These are phyloP conservation scores for Cadophora sp. DNA, from an alignment of 2,329 filamentous ascomycete genomes.

Conservation along the genomic window DNA sequence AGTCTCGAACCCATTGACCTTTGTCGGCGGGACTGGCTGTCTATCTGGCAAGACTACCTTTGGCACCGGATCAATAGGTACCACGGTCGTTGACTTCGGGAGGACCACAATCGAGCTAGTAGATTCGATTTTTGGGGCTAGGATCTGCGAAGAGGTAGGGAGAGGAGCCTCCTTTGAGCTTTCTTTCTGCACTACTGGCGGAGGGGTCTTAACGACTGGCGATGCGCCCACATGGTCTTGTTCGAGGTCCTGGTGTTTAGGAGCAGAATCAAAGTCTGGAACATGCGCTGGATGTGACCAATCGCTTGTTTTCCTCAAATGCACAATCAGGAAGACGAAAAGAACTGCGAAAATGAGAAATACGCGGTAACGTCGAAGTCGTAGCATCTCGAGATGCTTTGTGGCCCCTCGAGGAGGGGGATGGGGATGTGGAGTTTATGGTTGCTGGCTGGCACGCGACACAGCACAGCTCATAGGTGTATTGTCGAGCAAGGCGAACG, in stretches of 20 bases:
- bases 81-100: conserved; percentile 3
- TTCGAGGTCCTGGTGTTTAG: conserved; percentile 19
- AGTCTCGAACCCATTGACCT: conserved; percentile 29
- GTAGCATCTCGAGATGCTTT: conserved; percentile 54
- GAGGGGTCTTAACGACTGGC: conserved; percentile 12
- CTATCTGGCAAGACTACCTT: conserved; percentile 40
- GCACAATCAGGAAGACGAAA: conserved; percentile 32
- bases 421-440: conserved; percentile 5
- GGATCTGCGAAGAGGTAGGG: conserved; percentile 1
- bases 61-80: conserved; percentile 31
- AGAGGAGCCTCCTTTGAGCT: conserved; percentile 4
- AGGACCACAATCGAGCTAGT: conserved; percentile 11
- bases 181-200: conserved; percentile 10
- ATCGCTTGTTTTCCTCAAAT: conserved; percentile 30
- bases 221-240: conserved; percentile 12
- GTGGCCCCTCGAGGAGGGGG: conserved; percentile 20
- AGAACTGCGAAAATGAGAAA: conserved; percentile 48
- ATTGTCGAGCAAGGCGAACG: conserved; percentile 13
- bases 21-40: conserved; percentile 31
- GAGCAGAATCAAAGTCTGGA: conserved; percentile 20
- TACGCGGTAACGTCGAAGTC: conserved; percentile 66
- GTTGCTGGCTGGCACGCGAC: conserved; percentile 30
- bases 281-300: conserved; percentile 28
- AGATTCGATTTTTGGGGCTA: background rate
- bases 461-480: conserved; percentile 21